phyloP scores from a whole-genome alignment of 202 grass and related monocot species.

The Hordeum pubiflorum region DNA sequence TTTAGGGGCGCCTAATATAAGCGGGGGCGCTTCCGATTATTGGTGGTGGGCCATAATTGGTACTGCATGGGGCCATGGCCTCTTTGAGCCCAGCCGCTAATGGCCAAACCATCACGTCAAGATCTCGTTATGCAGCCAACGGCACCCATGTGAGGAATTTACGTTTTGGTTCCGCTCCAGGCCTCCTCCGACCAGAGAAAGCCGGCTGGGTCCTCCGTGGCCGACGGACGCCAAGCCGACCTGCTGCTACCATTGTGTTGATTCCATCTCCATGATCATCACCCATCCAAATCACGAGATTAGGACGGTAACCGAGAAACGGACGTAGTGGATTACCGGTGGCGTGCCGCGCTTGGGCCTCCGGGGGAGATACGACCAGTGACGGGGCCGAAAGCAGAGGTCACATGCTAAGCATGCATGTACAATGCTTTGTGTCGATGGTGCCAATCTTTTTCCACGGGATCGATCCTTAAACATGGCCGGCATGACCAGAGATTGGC shows the following conservation, averaged over 20 bases:
- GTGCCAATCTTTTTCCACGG: neutral
- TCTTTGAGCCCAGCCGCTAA: neutral
- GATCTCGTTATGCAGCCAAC: neutral
- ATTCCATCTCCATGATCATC: neutral
- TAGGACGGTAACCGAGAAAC: constrained; percentile 1
- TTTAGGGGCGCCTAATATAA: too few species aligned
- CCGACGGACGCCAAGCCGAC: neutral
- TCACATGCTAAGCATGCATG: constrained; percentile 21
- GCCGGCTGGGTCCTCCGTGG: neutral
- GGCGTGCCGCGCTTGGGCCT: neutral
- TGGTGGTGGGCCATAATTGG: neutral
- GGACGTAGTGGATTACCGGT: neutral
- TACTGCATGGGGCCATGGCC: neutral
- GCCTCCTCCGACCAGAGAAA: neutral
- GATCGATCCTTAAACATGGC: neutral
- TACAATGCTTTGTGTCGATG: neutral
- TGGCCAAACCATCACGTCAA: neutral
- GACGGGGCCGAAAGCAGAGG: constrained; percentile 9
- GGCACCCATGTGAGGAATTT: constrained; percentile 5
- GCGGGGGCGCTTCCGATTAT: neutral
- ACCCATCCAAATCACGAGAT: constrained; percentile 1
- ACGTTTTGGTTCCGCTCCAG: neutral
- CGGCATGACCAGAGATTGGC: neutral
- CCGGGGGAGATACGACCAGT: neutral
- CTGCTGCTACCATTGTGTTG: neutral